phyloP scores from a whole-genome alignment of 2,329 filamentous ascomycete genomes.

The Periconia sp. region DNA sequence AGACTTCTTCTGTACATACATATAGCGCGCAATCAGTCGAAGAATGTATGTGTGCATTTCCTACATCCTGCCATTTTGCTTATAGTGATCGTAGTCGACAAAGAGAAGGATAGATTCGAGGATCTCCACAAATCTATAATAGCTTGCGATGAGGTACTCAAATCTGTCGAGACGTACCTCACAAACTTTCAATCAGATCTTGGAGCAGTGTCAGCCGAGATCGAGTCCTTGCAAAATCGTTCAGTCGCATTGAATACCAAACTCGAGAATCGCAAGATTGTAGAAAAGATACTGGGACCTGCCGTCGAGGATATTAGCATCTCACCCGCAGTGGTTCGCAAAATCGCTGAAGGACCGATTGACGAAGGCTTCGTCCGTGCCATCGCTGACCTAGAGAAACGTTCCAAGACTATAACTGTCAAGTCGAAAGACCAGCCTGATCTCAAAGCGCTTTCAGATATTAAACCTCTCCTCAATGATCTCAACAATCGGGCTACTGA shows the following conservation, averaged over 20 bases:
- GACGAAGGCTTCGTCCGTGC: slow-evolving; percentile 89
- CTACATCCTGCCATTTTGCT: slow-evolving; percentile 25
- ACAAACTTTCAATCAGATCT: slow-evolving; percentile 93
- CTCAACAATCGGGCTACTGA: slow-evolving; percentile 89
- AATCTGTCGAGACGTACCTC: slow-evolving; percentile 90
- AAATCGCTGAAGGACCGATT: slow-evolving; percentile 86
- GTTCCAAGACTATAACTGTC: slow-evolving; percentile 73
- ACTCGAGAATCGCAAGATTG: slow-evolving; percentile 85
- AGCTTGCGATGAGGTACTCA: slow-evolving; percentile 90
- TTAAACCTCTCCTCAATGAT: slow-evolving; percentile 84
- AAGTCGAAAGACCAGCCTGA: slow-evolving; percentile 63
- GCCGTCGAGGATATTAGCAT: slow-evolving; percentile 92
- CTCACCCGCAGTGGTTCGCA: slow-evolving; percentile 80
- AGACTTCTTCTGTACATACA: slow-evolving; percentile 49
- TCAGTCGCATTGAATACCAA: slow-evolving; percentile 83
- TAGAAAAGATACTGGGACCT: slow-evolving; percentile 86
- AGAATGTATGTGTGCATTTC: slow-evolving; percentile 67
- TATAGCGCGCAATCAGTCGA: slow-evolving; percentile 68
- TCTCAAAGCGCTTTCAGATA: slow-evolving; percentile 79
- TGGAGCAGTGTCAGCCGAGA: slow-evolving; percentile 89
- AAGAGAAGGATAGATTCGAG: slow-evolving; percentile 83
- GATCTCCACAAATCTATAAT: slow-evolving; percentile 87
- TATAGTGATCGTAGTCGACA: slow-evolving; percentile 65
- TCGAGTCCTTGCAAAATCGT: slow-evolving; percentile 87
- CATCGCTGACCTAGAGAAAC: slow-evolving; percentile 81